phyloP scores from a whole-genome alignment of 257 asterid species.

The Catharanthus roseus region DNA sequence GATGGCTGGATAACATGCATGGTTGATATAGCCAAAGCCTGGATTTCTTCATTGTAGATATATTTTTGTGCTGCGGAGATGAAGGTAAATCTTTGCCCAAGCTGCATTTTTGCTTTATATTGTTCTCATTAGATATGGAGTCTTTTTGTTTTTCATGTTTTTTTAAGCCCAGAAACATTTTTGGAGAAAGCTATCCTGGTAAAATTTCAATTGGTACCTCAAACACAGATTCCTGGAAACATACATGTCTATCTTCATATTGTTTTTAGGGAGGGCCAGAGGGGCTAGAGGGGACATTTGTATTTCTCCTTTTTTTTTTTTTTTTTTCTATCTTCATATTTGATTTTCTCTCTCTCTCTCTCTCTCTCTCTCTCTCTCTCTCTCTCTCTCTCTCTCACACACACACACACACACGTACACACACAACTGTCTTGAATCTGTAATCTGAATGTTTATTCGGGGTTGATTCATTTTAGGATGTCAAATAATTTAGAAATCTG shows the following conservation, averaged over 20 bases:
- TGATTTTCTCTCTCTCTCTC: background rate
- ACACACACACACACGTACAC: no score
- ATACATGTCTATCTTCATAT: background rate
- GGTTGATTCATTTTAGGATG: background rate
- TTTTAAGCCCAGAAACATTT: background rate
- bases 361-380: background rate
- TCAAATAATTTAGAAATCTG: background rate
- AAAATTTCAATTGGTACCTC: background rate
- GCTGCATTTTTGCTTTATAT: background rate
- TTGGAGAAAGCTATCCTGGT: background rate
- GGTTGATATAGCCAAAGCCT: background rate
- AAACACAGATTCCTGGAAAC: background rate
- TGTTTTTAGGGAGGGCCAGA: background rate
- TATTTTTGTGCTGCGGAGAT: background rate
- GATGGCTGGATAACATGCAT: background rate
- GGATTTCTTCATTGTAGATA: background rate
- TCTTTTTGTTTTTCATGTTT: background rate
- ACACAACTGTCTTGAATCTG: background rate
- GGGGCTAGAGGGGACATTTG: background rate
- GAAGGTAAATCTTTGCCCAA: background rate
- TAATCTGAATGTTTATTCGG: background rate
- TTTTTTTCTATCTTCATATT: background rate
- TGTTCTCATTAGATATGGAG: background rate
- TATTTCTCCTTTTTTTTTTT: no score
- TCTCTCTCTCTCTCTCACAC: no score